phyloP scores from a whole-genome alignment of 768 basidiomycete genomes.

The Tricholoma hemisulphureum region DNA sequence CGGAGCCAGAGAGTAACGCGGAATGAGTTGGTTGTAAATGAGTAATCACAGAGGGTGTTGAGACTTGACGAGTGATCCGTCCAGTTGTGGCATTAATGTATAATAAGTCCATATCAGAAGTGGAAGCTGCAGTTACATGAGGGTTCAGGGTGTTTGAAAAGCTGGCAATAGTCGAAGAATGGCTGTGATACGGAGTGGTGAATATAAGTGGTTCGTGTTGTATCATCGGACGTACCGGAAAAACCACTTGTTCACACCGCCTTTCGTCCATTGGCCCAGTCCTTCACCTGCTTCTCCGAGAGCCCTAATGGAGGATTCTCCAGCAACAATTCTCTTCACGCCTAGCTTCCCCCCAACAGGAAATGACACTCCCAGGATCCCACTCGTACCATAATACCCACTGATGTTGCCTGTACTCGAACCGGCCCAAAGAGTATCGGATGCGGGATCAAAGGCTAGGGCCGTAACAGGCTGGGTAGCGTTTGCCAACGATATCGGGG shows the following conservation, averaged over 20 bases:
- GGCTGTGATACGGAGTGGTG: slow-evolving; percentile 10
- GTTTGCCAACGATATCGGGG: slow-evolving; percentile 30
- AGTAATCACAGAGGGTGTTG: slow-evolving; percentile 56
- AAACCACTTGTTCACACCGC: slow-evolving; percentile 83
- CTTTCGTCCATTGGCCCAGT: slow-evolving; percentile 79
- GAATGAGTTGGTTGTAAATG: slow-evolving; percentile 69
- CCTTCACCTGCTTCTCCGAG: slow-evolving; percentile 58
- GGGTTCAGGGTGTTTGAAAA: slow-evolving; percentile 50
- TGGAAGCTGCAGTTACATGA: slow-evolving; percentile 59
- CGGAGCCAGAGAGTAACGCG: slow-evolving; percentile 61
- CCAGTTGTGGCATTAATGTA: slow-evolving; percentile 78
- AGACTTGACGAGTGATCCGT: slow-evolving; percentile 52
- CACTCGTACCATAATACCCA: slow-evolving; percentile 64
- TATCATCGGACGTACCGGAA: slow-evolving; percentile 49
- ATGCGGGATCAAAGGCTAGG: slow-evolving; percentile 86
- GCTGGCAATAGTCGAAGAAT: slow-evolving; percentile 30
- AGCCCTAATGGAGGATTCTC: slow-evolving; percentile 77
- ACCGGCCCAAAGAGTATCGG: slow-evolving; percentile 88
- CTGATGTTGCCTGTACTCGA: slow-evolving; percentile 66
- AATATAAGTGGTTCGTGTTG: neutral
- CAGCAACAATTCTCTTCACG: slow-evolving; percentile 73
- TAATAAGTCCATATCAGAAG: slow-evolving; percentile 57
- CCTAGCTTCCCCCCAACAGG: slow-evolving; percentile 65
- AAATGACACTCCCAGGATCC: slow-evolving; percentile 69
- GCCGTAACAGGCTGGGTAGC: slow-evolving; percentile 63